Evolutionary conservation across 106 monocot species (phyloP).

Genomic region (Phalaenopsis equestris): DNA sequence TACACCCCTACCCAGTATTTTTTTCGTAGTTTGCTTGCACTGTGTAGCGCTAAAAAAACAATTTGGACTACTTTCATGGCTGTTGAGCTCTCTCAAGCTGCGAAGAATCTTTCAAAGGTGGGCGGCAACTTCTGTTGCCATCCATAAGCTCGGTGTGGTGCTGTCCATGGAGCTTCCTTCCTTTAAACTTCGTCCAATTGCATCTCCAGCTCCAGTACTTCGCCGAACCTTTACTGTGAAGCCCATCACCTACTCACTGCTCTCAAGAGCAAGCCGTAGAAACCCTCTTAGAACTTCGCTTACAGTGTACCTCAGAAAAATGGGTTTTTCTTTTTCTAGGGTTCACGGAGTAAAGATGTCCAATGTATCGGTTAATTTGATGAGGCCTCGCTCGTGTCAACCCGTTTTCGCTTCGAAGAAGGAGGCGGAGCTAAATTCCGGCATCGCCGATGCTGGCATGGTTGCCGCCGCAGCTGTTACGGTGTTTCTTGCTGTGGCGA

Average conservation of each 20-base stretch:
- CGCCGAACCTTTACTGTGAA: not conserved
- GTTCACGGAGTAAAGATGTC: not conserved
- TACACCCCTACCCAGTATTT: no score
- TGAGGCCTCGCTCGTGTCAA: not conserved
- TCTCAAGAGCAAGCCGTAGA: not conserved
- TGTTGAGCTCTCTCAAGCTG: not conserved
- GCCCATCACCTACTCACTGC: not conserved
- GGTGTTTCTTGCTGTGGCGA: conserved; percentile 62
- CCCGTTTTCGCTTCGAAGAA: conserved; percentile 13
- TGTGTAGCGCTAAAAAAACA: not conserved
- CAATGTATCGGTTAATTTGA: not conserved
- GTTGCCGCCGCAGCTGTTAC: conserved; percentile 42
- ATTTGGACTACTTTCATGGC: not conserved
- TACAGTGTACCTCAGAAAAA: not conserved
- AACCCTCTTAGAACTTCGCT: not conserved
- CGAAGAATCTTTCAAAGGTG: not conserved
- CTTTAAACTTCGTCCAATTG: not conserved
- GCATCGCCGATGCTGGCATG: conserved; percentile 23
- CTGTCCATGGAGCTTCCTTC: conserved; percentile 13
- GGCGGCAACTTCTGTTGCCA: not conserved
- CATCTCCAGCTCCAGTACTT: not conserved
- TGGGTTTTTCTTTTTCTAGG: not conserved
- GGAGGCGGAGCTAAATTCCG: conserved; percentile 7
- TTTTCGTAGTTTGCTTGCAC: not conserved
- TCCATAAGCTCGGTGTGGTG: not conserved